Percentiles rank a stretch among this genome's conserved stretches.
phyloP scores from a whole-genome alignment of 139 green algal species.

The Coccomyxa sp. region DNA sequence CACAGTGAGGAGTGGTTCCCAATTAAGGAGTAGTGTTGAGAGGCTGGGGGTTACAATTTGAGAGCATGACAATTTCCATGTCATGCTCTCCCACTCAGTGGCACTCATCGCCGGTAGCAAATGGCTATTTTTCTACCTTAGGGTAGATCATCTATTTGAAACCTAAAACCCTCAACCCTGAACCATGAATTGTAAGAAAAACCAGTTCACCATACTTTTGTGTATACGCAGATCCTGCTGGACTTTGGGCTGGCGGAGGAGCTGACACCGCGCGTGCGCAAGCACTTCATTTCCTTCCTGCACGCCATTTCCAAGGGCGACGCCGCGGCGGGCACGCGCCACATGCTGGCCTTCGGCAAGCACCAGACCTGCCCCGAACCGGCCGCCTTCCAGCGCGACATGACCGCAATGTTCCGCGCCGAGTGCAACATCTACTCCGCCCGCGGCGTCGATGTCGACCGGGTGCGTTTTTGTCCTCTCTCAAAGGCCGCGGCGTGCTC shows the following conservation, averaged over 20 bases:
- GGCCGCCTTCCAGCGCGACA: conserved; percentile 52
- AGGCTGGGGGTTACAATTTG: too few relatives aligned
- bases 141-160: too few relatives aligned
- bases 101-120: too few relatives aligned
- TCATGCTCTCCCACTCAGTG: too few relatives aligned
- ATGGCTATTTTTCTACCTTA: too few relatives aligned
- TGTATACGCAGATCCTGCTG: conserved; percentile 65
- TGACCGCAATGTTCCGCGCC: conserved; percentile 60
- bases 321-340: conserved; percentile 50
- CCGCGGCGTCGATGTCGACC: conserved; percentile 79
- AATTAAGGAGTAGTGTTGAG: too few relatives aligned
- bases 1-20: too few relatives aligned
- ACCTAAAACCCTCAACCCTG: too few relatives aligned
- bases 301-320: conserved; percentile 62
- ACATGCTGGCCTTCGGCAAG: conserved; percentile 67
- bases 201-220: too few relatives aligned
- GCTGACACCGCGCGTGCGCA: conserved; percentile 64
- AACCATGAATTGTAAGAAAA: too few relatives aligned
- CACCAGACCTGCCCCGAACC: conserved; percentile 46
- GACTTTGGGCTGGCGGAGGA: conserved; percentile 85
- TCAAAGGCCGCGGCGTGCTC: too few relatives aligned
- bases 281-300: conserved; percentile 89
- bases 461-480: background rate
- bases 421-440: conserved; percentile 48
- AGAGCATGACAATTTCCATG: too few relatives aligned